phyloP scores from a whole-genome alignment of 768 basidiomycete species.

The Mrakia frigida region DNA sequence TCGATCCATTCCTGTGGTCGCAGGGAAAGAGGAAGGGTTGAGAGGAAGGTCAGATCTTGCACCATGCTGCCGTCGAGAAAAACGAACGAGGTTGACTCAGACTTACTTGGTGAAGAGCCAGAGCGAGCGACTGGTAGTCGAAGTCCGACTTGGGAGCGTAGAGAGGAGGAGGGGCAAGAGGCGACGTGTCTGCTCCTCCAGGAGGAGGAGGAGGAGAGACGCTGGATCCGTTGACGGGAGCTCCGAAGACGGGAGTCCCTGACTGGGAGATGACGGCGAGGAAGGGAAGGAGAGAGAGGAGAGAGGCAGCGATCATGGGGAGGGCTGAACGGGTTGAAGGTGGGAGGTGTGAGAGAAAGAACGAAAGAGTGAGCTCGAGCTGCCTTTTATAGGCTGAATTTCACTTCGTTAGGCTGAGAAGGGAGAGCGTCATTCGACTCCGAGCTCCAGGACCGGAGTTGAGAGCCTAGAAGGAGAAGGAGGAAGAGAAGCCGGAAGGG shows the following conservation, averaged over 20 bases:
- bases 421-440: no score
- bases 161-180: conserved; percentile 17
- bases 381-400: no score
- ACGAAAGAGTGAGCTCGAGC: not conserved
- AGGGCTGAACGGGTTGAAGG: not conserved
- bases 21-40: no score
- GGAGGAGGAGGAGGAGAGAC: conserved; percentile 9
- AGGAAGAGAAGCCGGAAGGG: no score
- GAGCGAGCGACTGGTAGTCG: conserved; percentile 29
- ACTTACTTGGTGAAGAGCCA: conserved; percentile 22
- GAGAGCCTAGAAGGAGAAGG: no score
- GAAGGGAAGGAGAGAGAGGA: conserved; percentile 6
- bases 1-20: conserved; percentile 53
- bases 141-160: conserved; percentile 25
- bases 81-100: not conserved
- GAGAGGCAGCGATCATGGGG: not conserved
- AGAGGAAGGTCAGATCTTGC: not conserved
- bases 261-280: not conserved
- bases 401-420: no score
- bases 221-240: not conserved
- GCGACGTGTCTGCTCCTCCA: conserved; percentile 13
- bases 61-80: not conserved
- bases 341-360: not conserved
- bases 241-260: not conserved
- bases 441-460: no score